Base-by-base conservation (phyloP, 805 yeast genomes). In the Yamadazyma sp. region DNA sequence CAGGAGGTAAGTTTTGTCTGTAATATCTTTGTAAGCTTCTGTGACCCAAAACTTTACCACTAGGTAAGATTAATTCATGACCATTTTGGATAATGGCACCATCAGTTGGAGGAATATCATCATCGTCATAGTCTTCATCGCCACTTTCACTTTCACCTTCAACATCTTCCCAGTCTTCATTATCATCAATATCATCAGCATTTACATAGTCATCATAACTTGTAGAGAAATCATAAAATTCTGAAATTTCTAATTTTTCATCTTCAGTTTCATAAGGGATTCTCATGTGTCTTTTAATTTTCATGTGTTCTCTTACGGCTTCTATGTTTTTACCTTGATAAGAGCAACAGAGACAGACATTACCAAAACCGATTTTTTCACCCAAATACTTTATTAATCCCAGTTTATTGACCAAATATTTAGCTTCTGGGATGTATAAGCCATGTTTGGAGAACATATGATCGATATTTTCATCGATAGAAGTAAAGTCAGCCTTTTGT, bases 241-340 rank as follows among this genome's bases (percentile, higher is more conserved):
- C 82, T 0, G 88, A 75, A 28, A 91, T 70, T 51, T 81, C 83
- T 31, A 79, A 72, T 52, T 80, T 79, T 51, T 93, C 95, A 38
- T 81, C 82, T 35, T 78, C 82, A 0, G 78, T 60, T 50, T 93
- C 98, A 59, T 84, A 93, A 1, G 98, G 97, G 41, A 93, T 73
- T 52, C 78, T 76, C 65, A 91, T 83, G 58, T 93, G 99, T 39
- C 87, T 78, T 59, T 93, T 93, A 7, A 83, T 73, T 4, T 70
- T 49, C 84, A 87, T 82, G 58, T 93, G 99, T 27, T 86, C 93
- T 47, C 96, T 80, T 8, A 86, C 88, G 41, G 95, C 84, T 51
- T 86, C 94, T 20, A 91, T 54, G 35, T 79, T 77, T 42, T 76
- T 75, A n/a, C 98, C 98, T 58, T 85, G 83, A 55, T 80, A 93